Evolutionary conservation across 2,329 filamentous ascomycete genomes (phyloP).

Genomic region (Pyrenochaeta sp.): DNA sequence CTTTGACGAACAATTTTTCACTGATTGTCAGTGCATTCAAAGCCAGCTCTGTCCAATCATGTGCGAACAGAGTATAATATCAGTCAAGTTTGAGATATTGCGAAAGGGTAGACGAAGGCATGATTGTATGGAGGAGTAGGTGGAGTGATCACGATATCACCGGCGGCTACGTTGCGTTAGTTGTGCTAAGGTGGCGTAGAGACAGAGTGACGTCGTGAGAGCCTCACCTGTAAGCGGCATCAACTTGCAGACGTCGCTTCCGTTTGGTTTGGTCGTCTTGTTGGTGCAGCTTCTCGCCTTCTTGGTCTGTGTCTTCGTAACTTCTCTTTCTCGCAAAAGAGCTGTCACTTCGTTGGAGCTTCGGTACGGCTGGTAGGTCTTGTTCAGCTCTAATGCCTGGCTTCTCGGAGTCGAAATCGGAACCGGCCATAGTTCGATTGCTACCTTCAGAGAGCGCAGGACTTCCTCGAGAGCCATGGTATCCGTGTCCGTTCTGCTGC

Average conservation of each 20-base stretch:
- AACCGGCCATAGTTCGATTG: slow-evolving; percentile 44
- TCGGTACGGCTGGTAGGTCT: slow-evolving; percentile 17
- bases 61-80: neutral
- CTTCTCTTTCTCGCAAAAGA: slow-evolving; percentile 47
- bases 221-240: slow-evolving; percentile 47
- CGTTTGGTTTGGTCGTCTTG: slow-evolving; percentile 48
- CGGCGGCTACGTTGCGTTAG: slow-evolving; percentile 21
- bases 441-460: slow-evolving; percentile 46
- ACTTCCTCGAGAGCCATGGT: slow-evolving; percentile 34
- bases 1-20: neutral
- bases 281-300: slow-evolving; percentile 41
- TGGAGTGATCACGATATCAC: slow-evolving; percentile 3
- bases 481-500: slow-evolving; percentile 23
- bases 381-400: slow-evolving; percentile 21
- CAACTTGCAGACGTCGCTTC: slow-evolving; percentile 47
- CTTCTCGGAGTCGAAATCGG: slow-evolving; percentile 43
- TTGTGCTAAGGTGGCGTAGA: neutral
- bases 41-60: neutral
- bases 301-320: slow-evolving; percentile 45
- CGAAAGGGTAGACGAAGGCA: neutral
- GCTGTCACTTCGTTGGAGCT: slow-evolving; percentile 41
- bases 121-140: neutral
- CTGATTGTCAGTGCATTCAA: neutral
- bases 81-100: neutral
- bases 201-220: neutral